Evolutionary conservation across 306 rosid species (phyloP).

Genomic region (Dryas alaskensis): DNA sequence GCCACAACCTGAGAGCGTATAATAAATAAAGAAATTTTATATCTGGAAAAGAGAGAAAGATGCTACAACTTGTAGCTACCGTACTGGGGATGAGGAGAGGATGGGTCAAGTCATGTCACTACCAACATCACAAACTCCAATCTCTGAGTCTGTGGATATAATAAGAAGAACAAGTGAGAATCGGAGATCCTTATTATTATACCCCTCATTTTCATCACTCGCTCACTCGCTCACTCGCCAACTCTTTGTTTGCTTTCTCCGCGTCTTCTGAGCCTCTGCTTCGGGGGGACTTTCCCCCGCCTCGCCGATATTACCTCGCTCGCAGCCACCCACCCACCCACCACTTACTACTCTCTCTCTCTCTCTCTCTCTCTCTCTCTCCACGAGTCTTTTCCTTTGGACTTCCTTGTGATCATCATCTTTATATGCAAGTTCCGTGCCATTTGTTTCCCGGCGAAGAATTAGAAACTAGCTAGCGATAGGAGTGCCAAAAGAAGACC

Average conservation of each 20-base stretch:
- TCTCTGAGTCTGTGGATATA: neutral
- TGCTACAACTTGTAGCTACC: neutral
- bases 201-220: neutral
- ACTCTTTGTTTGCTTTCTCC: slow-evolving; percentile 26
- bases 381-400: neutral
- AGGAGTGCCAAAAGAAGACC: neutral
- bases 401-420: slow-evolving; percentile 36
- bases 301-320: slow-evolving; percentile 2
- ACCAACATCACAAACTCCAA: neutral
- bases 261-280: slow-evolving; percentile 40
- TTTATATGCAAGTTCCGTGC: slow-evolving; percentile 40
- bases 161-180: no score
- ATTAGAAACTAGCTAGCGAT: slow-evolving; percentile 18
- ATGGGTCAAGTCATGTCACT: neutral
- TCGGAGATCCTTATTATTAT: no score
- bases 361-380: slow-evolving; percentile 1
- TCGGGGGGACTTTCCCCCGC: slow-evolving; percentile 35
- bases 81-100: slow-evolving; percentile 9
- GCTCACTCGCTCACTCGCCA: slow-evolving; percentile 9
- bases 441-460: slow-evolving; percentile 38
- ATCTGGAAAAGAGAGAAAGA: neutral
- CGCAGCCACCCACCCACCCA: no score
- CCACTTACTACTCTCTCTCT: neutral
- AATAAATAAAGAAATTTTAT: no score
- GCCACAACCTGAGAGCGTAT: no score